Conservation (phyloP, 805 yeast species). For the Myxozyma mucilagina region DNA sequence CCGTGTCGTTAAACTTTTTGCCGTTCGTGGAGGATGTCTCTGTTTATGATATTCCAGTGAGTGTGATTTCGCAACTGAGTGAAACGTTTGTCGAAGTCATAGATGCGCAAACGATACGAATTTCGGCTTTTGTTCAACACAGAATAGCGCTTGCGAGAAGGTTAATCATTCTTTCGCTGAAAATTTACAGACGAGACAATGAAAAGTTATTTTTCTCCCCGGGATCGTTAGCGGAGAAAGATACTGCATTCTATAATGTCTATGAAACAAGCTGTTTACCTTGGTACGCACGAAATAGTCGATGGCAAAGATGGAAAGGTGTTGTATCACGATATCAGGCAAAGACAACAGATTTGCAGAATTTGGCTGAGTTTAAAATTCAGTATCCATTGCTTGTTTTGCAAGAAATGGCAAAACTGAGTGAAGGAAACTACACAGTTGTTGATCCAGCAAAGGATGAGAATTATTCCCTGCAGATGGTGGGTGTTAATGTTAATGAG, state of each 20-base stretch:
- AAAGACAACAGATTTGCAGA: neutral
- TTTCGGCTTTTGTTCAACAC: slow-evolving; percentile 13
- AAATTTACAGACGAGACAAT: slow-evolving; percentile 9
- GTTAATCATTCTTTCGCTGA: slow-evolving; percentile 12
- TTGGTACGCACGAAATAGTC: slow-evolving; percentile 14
- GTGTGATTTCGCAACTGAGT: slow-evolving; percentile 16
- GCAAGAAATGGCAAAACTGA: slow-evolving; percentile 1
- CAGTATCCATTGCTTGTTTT: slow-evolving; percentile 14
- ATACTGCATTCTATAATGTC: slow-evolving; percentile 13
- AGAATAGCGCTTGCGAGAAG: slow-evolving; percentile 17
- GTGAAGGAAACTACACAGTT: neutral
- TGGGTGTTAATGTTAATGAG: slow-evolving; percentile 5
- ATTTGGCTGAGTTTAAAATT: neutral
- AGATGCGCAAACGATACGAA: slow-evolving; percentile 10
- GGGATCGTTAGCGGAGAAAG: slow-evolving; percentile 1
- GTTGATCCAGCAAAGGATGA: slow-evolving; percentile 8
- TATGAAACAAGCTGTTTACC: slow-evolving; percentile 14
- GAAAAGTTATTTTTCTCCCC: neutral
- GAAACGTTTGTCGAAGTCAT: slow-evolving; percentile 16
- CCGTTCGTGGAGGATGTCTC: neutral
- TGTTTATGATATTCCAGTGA: slow-evolving; percentile 13
- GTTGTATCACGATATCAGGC: slow-evolving; percentile 3
- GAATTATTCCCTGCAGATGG: slow-evolving; percentile 8
- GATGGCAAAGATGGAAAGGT: slow-evolving; percentile 22
- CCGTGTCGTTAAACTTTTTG: slow-evolving; percentile 6